These are phyloP conservation scores for Leptosphaerulina australis DNA, from an alignment of 2,329 filamentous ascomycete genomes.

Conservation along the genomic window DNA sequence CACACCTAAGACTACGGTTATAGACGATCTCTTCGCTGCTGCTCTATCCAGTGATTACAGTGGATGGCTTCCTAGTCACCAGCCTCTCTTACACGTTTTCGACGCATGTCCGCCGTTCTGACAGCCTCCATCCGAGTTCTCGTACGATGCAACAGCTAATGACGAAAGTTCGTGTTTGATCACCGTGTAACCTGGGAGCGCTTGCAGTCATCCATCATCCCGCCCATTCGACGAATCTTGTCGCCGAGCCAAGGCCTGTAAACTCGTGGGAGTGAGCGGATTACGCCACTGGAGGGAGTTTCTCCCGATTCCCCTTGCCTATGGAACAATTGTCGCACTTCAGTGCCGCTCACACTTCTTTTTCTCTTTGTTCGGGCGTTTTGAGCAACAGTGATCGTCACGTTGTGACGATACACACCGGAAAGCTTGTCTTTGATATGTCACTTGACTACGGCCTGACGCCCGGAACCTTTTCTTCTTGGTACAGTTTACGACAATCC, in stretches of 20 bases:
- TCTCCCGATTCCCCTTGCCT: conserved; percentile 19
- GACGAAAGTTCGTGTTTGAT: conserved; percentile 27
- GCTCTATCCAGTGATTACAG: conserved; percentile 6
- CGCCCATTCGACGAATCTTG: conserved; percentile 17
- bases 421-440: conserved; percentile 17
- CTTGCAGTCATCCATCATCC: conserved; percentile 19
- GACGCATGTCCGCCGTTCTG: conserved; percentile 1
- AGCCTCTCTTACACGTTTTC: background rate
- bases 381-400: conserved; percentile 30
- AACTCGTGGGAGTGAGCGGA: conserved; percentile 14
- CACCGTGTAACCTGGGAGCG: conserved; percentile 23
- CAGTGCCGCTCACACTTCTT: conserved; percentile 18
- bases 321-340: conserved; percentile 27
- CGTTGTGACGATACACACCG: conserved; percentile 28
- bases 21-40: conserved; percentile 11
- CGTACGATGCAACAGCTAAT: conserved; percentile 12
- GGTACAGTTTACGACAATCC: conserved; percentile 21
- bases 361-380: conserved; percentile 8
- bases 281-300: conserved; percentile 20
- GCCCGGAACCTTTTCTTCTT: conserved; percentile 21
- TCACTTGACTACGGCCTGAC: conserved; percentile 18
- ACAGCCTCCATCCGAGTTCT: conserved; percentile 1
- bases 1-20: conserved; percentile 10
- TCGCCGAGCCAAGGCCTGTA: conserved; percentile 22
- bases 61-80: background rate